These are phyloP conservation scores for Cladosporium cucumerinum DNA, from an alignment of 2,329 filamentous ascomycete species.

Conservation along the genomic window DNA sequence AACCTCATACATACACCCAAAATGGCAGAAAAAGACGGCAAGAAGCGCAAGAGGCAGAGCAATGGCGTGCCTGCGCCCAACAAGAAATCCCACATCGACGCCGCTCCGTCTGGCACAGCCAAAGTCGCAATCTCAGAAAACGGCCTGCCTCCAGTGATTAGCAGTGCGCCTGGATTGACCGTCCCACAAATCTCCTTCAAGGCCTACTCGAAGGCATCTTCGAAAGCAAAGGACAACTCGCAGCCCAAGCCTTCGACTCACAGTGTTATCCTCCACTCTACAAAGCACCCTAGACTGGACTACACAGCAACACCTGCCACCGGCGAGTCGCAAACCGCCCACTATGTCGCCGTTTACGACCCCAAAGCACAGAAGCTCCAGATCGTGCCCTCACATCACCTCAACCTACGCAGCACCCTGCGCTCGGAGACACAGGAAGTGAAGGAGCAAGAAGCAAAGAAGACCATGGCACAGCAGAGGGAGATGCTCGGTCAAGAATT, in stretches of 20 bases:
- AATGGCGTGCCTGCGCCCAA: constrained; percentile 44
- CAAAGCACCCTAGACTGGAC: constrained; percentile 58
- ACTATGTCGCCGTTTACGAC: constrained; percentile 62
- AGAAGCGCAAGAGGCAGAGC: constrained; percentile 51
- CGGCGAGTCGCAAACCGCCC: constrained; percentile 50
- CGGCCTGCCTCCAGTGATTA: constrained; percentile 27
- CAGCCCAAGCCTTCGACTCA: constrained; percentile 27
- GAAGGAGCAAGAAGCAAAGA: constrained; percentile 28
- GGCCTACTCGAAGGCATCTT: constrained; percentile 44
- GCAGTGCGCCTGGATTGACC: constrained; percentile 42
- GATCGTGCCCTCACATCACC: constrained; percentile 52
- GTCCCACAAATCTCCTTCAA: constrained; percentile 45
- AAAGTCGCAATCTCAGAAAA: constrained; percentile 27
- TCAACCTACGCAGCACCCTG: constrained; percentile 53
- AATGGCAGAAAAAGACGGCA: constrained; percentile 38
- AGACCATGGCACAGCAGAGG: constrained; percentile 56
- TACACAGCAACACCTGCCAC: constrained; percentile 46
- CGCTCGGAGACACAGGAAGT: constrained; percentile 44
- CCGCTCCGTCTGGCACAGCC: constrained; percentile 21
- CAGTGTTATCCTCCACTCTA: constrained; percentile 59
- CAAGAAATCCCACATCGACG: constrained; percentile 33
- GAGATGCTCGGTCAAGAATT: constrained; percentile 73
- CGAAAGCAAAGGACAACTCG: constrained; percentile 9
- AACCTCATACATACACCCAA: neutral
- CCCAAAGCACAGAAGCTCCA: constrained; percentile 52